Conservation (phyloP, 805 yeast species). For the Lipomyces chichibuensis region DNA sequence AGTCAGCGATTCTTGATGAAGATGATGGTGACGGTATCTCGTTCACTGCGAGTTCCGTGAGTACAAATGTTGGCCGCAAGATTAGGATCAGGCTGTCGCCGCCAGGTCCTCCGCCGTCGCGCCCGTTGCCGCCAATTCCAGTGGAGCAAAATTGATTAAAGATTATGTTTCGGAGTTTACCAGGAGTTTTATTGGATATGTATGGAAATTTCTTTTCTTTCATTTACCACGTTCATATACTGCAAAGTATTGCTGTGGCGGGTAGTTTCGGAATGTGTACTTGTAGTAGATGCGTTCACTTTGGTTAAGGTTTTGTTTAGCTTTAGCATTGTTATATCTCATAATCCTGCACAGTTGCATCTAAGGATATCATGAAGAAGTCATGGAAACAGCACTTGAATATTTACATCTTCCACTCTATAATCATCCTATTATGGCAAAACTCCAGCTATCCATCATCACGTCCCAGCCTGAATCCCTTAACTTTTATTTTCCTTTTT, state of each 20-base stretch:
- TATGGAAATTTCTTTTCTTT: no score
- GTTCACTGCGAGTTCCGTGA: not conserved
- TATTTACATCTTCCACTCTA: not conserved
- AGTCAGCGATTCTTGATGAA: not conserved
- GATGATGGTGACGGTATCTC: not conserved
- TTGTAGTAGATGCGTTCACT: no score
- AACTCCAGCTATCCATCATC: not conserved
- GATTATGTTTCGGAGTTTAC: not conserved
- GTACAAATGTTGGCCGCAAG: not conserved
- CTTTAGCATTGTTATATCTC: not conserved
- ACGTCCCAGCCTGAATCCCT: not conserved
- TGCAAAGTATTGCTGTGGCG: no score
- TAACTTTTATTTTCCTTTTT: not conserved
- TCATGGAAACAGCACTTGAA: not conserved
- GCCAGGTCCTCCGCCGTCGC: constrained; percentile 14
- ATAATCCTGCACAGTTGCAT: no score
- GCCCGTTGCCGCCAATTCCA: constrained; percentile 24
- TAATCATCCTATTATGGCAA: not conserved
- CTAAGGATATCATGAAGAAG: not conserved
- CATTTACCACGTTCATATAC: not conserved
- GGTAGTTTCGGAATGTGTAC: no score
- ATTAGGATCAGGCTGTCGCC: constrained; percentile 5
- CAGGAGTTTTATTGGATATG: not conserved
- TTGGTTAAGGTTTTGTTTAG: not conserved
- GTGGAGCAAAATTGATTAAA: not conserved